Evolutionary conservation across 352 stramenopile species (phyloP).

Genomic region (Phytophthora brassicae): DNA sequence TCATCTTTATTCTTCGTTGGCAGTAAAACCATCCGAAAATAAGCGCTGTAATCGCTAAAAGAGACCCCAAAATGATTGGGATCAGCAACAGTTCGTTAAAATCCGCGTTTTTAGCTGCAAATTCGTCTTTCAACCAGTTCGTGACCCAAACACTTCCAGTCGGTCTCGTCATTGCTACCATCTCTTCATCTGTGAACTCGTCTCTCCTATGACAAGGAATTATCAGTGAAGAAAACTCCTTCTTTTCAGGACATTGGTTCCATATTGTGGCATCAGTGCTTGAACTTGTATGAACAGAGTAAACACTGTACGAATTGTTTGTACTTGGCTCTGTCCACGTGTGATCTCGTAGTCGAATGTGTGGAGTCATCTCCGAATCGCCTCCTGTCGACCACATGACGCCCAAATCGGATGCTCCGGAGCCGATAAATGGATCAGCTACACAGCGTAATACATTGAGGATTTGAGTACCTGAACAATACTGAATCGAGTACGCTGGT

Average conservation of each 20-base stretch:
- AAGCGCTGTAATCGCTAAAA: neutral
- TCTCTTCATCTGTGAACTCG: slow-evolving; percentile 17
- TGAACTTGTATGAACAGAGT: slow-evolving; percentile 25
- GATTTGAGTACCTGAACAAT: slow-evolving; percentile 39
- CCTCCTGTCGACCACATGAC: slow-evolving; percentile 37
- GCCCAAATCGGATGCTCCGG: slow-evolving; percentile 7
- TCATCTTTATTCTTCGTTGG: slow-evolving; percentile 8
- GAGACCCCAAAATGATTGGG: slow-evolving; percentile 18
- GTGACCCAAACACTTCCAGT: slow-evolving; percentile 22
- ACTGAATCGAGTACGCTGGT: slow-evolving; percentile 20
- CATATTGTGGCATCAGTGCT: slow-evolving; percentile 20
- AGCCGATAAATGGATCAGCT: slow-evolving; percentile 23
- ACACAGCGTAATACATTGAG: slow-evolving; percentile 36
- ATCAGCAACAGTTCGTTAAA: slow-evolving; percentile 26
- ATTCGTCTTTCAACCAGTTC: slow-evolving; percentile 25
- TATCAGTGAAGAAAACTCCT: slow-evolving; percentile 22
- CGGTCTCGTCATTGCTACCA: slow-evolving; percentile 15
- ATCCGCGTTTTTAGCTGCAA: neutral
- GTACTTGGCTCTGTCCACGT: slow-evolving; percentile 25
- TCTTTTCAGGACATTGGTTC: slow-evolving; percentile 17
- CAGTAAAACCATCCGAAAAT: slow-evolving; percentile 15
- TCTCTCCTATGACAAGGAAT: slow-evolving; percentile 23
- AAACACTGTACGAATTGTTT: slow-evolving; percentile 18
- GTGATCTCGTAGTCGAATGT: slow-evolving; percentile 32
- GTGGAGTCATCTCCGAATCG: slow-evolving; percentile 13